A percentile compares a stretch with the other conserved stretches of the same genome.
These are phyloP conservation scores for Pseudogymnoascus sp. DNA, from an alignment of 2,329 filamentous ascomycete genomes.

Conservation along the genomic window DNA sequence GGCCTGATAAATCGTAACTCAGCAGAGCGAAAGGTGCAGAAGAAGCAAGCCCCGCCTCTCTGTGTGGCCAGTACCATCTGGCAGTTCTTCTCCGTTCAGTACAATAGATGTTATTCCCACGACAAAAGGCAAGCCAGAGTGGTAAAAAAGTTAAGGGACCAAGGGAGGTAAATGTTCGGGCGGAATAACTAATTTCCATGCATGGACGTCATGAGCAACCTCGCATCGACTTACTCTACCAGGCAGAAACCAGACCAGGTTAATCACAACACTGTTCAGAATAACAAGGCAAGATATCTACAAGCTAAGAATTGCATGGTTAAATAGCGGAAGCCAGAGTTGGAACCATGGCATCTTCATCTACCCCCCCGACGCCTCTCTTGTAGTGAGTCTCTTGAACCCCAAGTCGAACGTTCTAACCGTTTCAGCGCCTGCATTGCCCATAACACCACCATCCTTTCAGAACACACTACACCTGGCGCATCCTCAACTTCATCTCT, in stretches of 20 bases:
- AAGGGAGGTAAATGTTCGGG: not conserved
- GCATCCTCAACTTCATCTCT: constrained; percentile 78
- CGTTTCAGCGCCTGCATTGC: constrained; percentile 77
- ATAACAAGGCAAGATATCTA: not conserved
- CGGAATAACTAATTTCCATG: not conserved
- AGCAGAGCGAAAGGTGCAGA: constrained; percentile 35
- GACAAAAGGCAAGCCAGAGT: not conserved
- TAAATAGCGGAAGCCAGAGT: not conserved
- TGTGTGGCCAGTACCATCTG: constrained; percentile 38
- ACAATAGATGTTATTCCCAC: not conserved
- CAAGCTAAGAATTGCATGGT: not conserved
- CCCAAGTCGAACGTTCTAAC: constrained; percentile 13
- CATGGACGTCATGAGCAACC: constrained; percentile 7
- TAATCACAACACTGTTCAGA: not conserved
- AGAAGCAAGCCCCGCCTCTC: constrained; percentile 35
- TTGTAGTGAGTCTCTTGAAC: constrained; percentile 56
- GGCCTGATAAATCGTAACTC: constrained; percentile 27
- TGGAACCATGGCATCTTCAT: constrained; percentile 62
- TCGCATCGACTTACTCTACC: not conserved
- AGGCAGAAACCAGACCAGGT: not conserved
- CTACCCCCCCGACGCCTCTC: constrained; percentile 59
- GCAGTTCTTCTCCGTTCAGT: not conserved
- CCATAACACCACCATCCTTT: constrained; percentile 84
- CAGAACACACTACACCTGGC: constrained; percentile 85
- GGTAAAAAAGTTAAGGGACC: constrained; percentile 4